Evolutionary conservation across 73 alveolate genomes (phyloP).

Genomic region (Uronychia binucleata): DNA sequence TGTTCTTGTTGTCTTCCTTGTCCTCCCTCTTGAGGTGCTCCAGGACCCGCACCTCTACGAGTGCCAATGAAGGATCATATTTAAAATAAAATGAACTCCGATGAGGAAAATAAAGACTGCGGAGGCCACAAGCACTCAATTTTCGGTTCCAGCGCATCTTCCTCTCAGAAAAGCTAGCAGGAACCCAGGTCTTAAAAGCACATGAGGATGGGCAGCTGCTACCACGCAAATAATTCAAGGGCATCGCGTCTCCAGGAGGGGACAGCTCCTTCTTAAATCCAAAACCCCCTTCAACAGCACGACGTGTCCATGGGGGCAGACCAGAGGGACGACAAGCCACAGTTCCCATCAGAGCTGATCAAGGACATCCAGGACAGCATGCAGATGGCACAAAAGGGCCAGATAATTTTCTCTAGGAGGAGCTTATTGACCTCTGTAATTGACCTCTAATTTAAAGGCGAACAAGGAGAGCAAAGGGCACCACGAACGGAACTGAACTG

Average conservation of each 20-base stretch:
- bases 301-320: neutral
- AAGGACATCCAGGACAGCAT: neutral
- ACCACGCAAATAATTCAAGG: neutral
- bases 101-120: neutral
- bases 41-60: slow-evolving; percentile 41
- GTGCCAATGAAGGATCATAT: too few species aligned
- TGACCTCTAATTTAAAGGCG: neutral
- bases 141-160: neutral
- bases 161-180: neutral
- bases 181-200: too few species aligned
- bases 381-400: neutral
- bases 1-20: slow-evolving; percentile 56
- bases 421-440: neutral
- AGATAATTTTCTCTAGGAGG: neutral
- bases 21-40: slow-evolving; percentile 56
- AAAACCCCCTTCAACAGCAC: neutral
- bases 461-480: neutral
- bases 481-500: neutral
- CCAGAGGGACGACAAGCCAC: neutral
- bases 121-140: neutral
- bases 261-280: neutral
- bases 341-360: neutral
- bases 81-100: neutral
- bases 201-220: neutral
- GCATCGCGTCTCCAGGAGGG: neutral